Percentiles rank a stretch among this genome's conserved stretches.
Evolutionary conservation across 768 basidiomycete genomes (phyloP).

Genomic region (Leccinum pellstonianum): DNA sequence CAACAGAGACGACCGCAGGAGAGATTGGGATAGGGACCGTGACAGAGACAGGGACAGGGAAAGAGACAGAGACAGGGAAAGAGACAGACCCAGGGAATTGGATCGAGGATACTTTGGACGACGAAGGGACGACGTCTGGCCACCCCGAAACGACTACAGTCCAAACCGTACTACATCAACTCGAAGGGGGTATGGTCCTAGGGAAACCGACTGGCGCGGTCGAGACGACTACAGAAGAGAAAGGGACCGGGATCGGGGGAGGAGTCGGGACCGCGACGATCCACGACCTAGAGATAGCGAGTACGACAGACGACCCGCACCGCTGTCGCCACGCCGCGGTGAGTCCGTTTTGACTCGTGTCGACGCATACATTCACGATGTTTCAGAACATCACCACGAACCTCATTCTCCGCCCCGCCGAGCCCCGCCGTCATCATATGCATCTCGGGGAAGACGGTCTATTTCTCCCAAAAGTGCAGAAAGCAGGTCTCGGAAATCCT

Average conservation of each 20-base stretch:
- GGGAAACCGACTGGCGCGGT: constrained; percentile 19
- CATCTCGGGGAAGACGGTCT: constrained; percentile 24
- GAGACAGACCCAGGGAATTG: constrained; percentile 13
- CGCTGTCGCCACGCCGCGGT: constrained; percentile 29
- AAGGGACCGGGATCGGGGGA: constrained; percentile 13
- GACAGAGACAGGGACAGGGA: constrained; percentile 22
- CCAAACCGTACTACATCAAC: constrained; percentile 11
- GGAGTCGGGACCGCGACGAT: constrained; percentile 26
- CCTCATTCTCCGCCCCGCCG: constrained; percentile 16
- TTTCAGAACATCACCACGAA: constrained; percentile 18
- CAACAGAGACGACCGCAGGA: constrained; percentile 24
- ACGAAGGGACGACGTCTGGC: constrained; percentile 18
- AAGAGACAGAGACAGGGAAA: constrained; percentile 13
- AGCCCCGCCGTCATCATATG: constrained; percentile 6
- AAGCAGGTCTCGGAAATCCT: constrained; percentile 25
- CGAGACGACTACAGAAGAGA: constrained; percentile 27
- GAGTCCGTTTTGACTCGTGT: constrained; percentile 3
- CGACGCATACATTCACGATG: not conserved
- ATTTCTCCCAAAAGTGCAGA: constrained; percentile 21
- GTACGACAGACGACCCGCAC: constrained; percentile 19
- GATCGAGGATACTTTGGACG: constrained; percentile 22
- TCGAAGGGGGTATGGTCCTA: constrained; percentile 16
- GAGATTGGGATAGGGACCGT: constrained; percentile 26
- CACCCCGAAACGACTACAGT: constrained; percentile 17
- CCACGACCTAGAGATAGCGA: constrained; percentile 20